A percentile compares a stretch with the other conserved stretches of the same genome.
These are phyloP conservation scores for Quercus gilva DNA, from an alignment of 306 rosid species.

Conservation along the genomic window DNA sequence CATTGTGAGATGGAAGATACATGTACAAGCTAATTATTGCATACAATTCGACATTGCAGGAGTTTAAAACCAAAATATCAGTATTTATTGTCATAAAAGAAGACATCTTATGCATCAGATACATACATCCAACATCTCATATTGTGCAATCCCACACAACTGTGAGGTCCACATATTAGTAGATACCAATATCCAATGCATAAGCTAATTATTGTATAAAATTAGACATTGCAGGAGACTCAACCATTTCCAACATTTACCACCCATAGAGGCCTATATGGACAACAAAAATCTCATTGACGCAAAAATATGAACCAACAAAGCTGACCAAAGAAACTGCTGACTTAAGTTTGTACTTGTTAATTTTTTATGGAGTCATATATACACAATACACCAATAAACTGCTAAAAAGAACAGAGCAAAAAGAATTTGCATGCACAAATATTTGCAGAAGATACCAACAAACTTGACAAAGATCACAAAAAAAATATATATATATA, in stretches of 20 bases:
- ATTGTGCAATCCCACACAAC: too few relatives aligned
- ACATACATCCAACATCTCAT: too few relatives aligned
- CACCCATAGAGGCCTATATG: not conserved
- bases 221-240: too few relatives aligned
- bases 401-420: not conserved
- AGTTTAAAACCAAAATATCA: not conserved
- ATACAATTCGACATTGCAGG: too few relatives aligned
- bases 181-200: too few relatives aligned
- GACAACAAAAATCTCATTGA: not conserved
- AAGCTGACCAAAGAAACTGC: not conserved
- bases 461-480: not conserved
- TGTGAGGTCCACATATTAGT: too few relatives aligned
- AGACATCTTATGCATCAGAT: too few relatives aligned
- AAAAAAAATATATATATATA: too few relatives aligned
- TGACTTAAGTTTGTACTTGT: not conserved
- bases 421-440: constrained; percentile 6
- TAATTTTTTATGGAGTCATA: not conserved
- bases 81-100: not conserved
- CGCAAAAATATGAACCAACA: not conserved
- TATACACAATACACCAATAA: not conserved
- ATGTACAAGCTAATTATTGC: too few relatives aligned
- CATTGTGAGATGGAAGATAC: too few relatives aligned
- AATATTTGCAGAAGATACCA: not conserved
- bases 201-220: too few relatives aligned
- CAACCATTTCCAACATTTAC: not conserved